These are phyloP conservation scores for Megacollybia marginata DNA, from an alignment of 768 basidiomycete species.

Conservation along the genomic window DNA sequence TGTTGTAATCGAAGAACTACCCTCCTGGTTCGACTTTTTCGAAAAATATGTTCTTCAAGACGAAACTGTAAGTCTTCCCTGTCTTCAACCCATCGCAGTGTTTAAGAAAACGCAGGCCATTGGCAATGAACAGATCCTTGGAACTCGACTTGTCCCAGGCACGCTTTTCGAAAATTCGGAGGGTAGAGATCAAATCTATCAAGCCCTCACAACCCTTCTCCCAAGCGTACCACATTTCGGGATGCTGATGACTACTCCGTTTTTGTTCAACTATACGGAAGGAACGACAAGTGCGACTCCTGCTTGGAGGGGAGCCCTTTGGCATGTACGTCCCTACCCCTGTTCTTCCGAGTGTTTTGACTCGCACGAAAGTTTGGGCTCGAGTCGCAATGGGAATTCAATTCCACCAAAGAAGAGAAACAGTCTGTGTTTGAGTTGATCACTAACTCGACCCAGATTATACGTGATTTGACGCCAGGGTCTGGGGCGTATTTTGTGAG, in stretches of 20 bases:
- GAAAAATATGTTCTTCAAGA: conserved; percentile 18
- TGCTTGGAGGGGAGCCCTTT: conserved; percentile 14
- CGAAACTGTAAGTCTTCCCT: conserved; percentile 9
- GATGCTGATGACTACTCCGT: conserved; percentile 7
- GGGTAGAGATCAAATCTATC: conserved; percentile 13
- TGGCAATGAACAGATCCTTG: conserved; percentile 16
- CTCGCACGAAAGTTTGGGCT: conserved; percentile 15
- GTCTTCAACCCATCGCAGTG: not conserved
- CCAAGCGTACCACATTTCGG: no score
- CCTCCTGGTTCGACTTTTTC: conserved; percentile 25
- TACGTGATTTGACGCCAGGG: conserved; percentile 11
- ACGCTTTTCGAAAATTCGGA: conserved; percentile 14
- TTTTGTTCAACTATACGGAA: conserved; percentile 10
- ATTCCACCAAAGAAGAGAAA: conserved; percentile 12
- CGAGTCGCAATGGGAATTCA: conserved; percentile 12
- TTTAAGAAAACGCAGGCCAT: conserved; percentile 9
- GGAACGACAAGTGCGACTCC: conserved; percentile 14
- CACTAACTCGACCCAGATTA: conserved; percentile 4
- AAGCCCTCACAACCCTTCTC: not conserved
- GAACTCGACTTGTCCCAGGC: conserved; percentile 19
- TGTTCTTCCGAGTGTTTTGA: no score
- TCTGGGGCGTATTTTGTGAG: conserved; percentile 15
- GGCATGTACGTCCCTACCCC: conserved; percentile 11
- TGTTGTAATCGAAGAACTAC: conserved; percentile 19
- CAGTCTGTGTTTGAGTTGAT: conserved; percentile 6